Evolutionary conservation across 148 eudicot species (phyloP).

Genomic region (Silene conica): DNA sequence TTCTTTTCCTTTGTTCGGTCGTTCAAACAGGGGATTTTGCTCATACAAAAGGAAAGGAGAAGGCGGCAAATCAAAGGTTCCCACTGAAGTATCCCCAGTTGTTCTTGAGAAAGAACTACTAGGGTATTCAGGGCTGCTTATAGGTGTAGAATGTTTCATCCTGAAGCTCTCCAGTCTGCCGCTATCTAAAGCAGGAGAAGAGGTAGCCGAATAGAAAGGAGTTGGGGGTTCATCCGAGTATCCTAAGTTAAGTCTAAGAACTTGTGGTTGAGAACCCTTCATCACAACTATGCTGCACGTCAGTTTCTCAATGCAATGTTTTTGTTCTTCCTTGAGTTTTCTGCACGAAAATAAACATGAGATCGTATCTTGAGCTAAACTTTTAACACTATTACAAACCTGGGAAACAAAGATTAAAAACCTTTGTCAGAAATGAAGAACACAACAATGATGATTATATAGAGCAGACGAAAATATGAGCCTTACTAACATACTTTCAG

Average conservation of each 20-base stretch:
- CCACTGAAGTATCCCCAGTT: constrained; percentile 41
- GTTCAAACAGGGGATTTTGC: constrained; percentile 78
- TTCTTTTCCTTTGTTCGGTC: constrained; percentile 37
- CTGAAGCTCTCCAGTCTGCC: constrained; percentile 38
- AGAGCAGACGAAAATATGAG: not conserved
- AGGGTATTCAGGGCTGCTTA: constrained; percentile 77
- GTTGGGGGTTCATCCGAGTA: constrained; percentile 57
- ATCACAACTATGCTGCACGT: constrained; percentile 78
- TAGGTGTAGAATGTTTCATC: constrained; percentile 71
- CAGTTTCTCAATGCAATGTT: constrained; percentile 78
- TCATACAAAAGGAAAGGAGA: constrained; percentile 61
- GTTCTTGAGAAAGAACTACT: constrained; percentile 60
- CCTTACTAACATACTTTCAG: not conserved
- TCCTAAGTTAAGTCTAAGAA: constrained; percentile 68
- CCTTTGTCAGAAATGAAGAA: not conserved
- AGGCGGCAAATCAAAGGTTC: constrained; percentile 42
- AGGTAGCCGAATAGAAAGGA: constrained; percentile 74
- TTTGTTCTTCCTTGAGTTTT: constrained; percentile 68
- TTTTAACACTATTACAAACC: not conserved
- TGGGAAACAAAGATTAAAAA: not conserved
- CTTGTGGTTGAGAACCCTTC: constrained; percentile 74
- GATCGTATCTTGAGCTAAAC: not conserved
- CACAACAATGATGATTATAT: not conserved
- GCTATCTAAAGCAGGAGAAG: constrained; percentile 57
- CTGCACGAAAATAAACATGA: constrained; percentile 33